Evolutionary conservation across 2,329 filamentous ascomycete species (phyloP).

Genomic region (Aphanoascus verrucosus): DNA sequence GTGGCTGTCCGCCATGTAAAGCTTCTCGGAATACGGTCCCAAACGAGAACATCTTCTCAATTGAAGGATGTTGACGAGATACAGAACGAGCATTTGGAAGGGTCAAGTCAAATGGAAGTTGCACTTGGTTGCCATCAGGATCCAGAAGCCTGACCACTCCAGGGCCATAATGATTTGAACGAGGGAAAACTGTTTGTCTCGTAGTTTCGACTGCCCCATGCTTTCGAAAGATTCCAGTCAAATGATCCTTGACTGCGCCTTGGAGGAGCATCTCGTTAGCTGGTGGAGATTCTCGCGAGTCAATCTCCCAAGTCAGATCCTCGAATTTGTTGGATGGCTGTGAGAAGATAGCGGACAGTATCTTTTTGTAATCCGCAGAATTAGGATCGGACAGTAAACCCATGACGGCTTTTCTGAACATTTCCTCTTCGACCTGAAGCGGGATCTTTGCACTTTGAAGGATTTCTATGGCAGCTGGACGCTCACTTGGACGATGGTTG

Average conservation of each 20-base stretch:
- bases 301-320: constrained; percentile 69
- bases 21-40: constrained; percentile 77
- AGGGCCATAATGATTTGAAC: constrained; percentile 63
- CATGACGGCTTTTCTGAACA: constrained; percentile 70
- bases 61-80: constrained; percentile 52
- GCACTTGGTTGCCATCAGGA: constrained; percentile 72
- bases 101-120: constrained; percentile 89
- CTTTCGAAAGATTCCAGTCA: constrained; percentile 69
- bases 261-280: constrained; percentile 52
- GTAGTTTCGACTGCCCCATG: constrained; percentile 80
- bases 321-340: constrained; percentile 66
- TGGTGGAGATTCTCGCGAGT: constrained; percentile 43
- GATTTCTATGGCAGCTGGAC: constrained; percentile 72
- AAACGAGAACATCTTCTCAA: constrained; percentile 75
- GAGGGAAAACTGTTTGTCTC: constrained; percentile 66
- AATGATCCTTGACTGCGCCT: constrained; percentile 59
- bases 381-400: constrained; percentile 64
- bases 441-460: constrained; percentile 78
- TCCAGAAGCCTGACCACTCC: constrained; percentile 74
- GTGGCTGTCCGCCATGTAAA: constrained; percentile 67
- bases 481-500: constrained; percentile 68
- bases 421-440: constrained; percentile 85
- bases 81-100: constrained; percentile 77
- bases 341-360: constrained; percentile 74
- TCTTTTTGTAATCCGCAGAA: constrained; percentile 81